These are phyloP conservation scores for Pouteria glomerata DNA, from an alignment of 148 eudicot species.

Conservation along the genomic window DNA sequence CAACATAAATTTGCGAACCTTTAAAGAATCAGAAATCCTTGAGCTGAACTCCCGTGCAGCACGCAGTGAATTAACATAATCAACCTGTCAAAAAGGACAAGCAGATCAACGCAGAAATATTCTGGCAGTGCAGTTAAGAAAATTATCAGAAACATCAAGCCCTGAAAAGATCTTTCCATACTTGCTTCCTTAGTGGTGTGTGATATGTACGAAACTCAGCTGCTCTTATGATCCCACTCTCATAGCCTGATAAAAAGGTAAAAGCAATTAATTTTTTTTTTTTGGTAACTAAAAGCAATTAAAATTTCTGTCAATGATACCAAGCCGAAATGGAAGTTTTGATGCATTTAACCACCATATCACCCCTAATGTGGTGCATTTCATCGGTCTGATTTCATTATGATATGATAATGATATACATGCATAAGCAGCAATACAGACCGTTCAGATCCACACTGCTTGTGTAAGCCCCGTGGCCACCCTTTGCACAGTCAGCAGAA, in stretches of 20 bases:
- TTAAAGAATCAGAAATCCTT: conserved; percentile 70
- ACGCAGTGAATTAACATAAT: conserved; percentile 81
- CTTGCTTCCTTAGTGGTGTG: conserved; percentile 96
- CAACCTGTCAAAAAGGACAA: conserved; percentile 40
- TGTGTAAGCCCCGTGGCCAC: conserved; percentile 97
- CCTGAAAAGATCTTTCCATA: too few species aligned
- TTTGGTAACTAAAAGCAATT: conserved; percentile 9
- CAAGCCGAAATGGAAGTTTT: background rate
- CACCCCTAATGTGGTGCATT: conserved; percentile 3
- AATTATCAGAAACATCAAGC: too few species aligned
- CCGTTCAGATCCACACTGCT: conserved; percentile 73
- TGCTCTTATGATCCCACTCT: conserved; percentile 69
- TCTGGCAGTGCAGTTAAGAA: background rate
- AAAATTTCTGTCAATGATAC: background rate
- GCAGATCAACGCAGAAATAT: conserved; percentile 11
- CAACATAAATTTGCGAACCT: conserved; percentile 35
- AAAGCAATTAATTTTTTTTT: too few species aligned
- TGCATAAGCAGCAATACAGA: conserved; percentile 13
- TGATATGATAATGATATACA: background rate
- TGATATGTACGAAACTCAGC: conserved; percentile 96
- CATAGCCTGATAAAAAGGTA: conserved; percentile 65
- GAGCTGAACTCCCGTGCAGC: conserved; percentile 87
- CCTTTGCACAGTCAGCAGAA: conserved; percentile 92
- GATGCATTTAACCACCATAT: background rate
- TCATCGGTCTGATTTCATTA: background rate